phyloP scores from a whole-genome alignment of 2,329 filamentous ascomycete genomes.

The Talaromyces funiculosus region DNA sequence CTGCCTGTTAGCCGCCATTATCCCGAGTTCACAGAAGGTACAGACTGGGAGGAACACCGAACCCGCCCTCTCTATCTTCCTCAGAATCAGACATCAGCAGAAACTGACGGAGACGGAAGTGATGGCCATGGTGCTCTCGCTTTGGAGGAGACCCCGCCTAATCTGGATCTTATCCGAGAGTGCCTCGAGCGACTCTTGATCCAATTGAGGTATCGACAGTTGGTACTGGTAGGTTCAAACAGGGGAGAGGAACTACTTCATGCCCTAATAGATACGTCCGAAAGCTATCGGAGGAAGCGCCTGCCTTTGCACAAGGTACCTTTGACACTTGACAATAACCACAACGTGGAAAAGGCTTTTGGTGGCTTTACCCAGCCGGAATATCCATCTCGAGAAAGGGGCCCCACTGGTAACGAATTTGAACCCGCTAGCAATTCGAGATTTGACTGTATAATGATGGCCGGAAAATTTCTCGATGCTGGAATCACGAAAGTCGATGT shows the following conservation, averaged over 20 bases:
- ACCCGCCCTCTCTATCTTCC: not conserved
- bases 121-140: not conserved
- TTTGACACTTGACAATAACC: not conserved
- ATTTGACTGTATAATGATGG: constrained; percentile 31
- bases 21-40: constrained; percentile 12
- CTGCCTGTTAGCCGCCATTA: constrained; percentile 24
- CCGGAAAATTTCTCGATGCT: constrained; percentile 31
- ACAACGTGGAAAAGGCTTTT: not conserved
- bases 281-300: not conserved
- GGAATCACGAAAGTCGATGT: constrained; percentile 32
- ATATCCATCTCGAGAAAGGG: constrained; percentile 2
- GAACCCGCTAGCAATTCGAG: not conserved
- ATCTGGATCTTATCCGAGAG: constrained; percentile 3
- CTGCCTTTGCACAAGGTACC: not conserved
- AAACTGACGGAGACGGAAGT: not conserved
- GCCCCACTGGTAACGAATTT: not conserved
- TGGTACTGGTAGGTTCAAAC: not conserved
- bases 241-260: not conserved
- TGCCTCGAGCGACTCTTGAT: constrained; percentile 6
- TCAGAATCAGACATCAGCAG: not conserved
- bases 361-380: not conserved
- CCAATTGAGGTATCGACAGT: constrained; percentile 1
- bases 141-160: not conserved
- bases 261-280: not conserved
- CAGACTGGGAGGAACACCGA: not conserved